A percentile compares a stretch with the other conserved stretches of the same genome.
These are phyloP conservation scores for Chrysanthemum makinoi DNA, from an alignment of 129 eudicot genomes.

Conservation along the genomic window DNA sequence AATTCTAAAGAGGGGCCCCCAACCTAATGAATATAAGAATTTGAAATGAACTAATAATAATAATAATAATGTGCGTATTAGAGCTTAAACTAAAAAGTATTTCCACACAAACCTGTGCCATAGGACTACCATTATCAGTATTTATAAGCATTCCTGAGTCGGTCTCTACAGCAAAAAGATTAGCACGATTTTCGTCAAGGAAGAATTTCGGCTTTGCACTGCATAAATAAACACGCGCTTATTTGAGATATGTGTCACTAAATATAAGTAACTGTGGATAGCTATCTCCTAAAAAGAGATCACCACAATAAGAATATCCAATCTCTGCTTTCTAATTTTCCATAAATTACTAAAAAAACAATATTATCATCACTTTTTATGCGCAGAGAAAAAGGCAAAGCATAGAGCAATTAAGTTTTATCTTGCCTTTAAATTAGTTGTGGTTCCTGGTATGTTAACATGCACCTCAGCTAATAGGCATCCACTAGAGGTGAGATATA, in stretches of 20 bases:
- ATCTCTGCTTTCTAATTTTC: neutral
- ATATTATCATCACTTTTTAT: conserved; percentile 1
- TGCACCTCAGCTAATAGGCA: too few species aligned
- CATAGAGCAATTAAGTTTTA: neutral
- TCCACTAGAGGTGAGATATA: too few species aligned
- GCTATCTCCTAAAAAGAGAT: neutral
- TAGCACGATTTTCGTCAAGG: conserved; percentile 87
- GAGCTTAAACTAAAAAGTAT: conserved; percentile 2
- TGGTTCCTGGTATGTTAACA: too few species aligned
- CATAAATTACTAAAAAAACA: neutral
- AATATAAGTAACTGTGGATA: conserved; percentile 2
- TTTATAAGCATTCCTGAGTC: conserved; percentile 93
- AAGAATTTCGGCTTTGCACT: conserved; percentile 98
- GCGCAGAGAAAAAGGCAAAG: neutral
- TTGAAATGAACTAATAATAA: neutral
- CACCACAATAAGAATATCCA: neutral
- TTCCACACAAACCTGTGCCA: conserved; percentile 74
- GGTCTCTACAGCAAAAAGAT: conserved; percentile 81
- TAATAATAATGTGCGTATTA: neutral
- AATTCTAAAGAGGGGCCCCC: conserved; percentile 49
- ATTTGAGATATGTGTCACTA: conserved; percentile 17
- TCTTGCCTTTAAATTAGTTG: too few species aligned
- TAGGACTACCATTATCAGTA: conserved; percentile 97
- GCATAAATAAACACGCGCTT: conserved; percentile 18
- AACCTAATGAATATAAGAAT: conserved; percentile 41